Evolutionary conservation across 1,284 basidiomycete genomes (phyloP), one percentile per base, ranked within the genome.

Genomic region (Agroathelia rolfsii): DNA sequence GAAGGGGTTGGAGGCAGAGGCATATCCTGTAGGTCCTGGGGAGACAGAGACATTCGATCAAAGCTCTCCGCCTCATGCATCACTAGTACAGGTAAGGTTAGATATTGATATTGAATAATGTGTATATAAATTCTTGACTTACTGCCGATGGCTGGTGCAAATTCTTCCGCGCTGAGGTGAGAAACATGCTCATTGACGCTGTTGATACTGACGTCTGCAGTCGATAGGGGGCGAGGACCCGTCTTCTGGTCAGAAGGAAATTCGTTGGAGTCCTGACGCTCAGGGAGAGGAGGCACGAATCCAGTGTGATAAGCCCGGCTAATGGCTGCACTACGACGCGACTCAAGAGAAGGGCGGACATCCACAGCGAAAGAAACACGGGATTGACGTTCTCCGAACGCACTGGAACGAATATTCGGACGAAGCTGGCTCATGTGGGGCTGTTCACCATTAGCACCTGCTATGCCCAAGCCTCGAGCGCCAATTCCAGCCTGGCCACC

Each of bases 311-410:
- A 76, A 1, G 70, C 72, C 26, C 78, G 67, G 28, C 59, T 66
- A 13, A 55, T 47, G 24, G 48, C 43, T 9, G 42, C 42, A 2
- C 65, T 64, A 24, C 69, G 61, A 33, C 76, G 62, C 4, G 64
- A 64, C 15, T 80, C 77, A 15, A 53, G 53, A 8, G 72, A 77
- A 3, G 76, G 76, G 16, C 78, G 68, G 7, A 68, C 61, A 37
- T 77, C 75, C n/a, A 69, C 62, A 4, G 81, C 82, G 45, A 87
- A 84, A 1, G 81, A 85, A 6, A 86, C 62, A n/a, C 75, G 61
- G 2, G 72, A 76, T 18, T 64, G 50, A 15, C 70, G 63, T 14
- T 66, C 63, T 11, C 55, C 53, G 5, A 62, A 51, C 4, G 54
- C 59, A 1, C 58, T 54, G 1, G 64, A 53, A 35, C 64, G 68